Percentiles rank a stretch among this genome's conserved stretches.
phyloP scores from a whole-genome alignment of 208 protist genomes.

The Trichomonas vaginalis region DNA sequence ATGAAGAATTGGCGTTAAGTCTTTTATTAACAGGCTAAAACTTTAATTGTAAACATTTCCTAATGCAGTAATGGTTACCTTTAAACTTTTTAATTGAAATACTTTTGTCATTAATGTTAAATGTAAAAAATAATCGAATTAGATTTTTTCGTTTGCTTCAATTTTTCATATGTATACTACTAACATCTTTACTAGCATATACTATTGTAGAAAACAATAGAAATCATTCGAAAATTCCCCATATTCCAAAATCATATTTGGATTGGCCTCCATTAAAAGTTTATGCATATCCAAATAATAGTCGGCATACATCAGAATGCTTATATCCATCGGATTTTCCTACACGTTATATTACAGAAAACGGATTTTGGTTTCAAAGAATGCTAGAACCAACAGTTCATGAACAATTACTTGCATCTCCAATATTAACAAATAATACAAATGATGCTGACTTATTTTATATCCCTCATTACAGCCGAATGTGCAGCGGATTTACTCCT shows the following conservation, averaged over 20 bases:
- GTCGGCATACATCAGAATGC: neutral
- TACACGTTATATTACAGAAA: neutral
- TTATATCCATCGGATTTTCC: neutral
- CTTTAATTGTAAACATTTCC: neutral
- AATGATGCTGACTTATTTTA: neutral
- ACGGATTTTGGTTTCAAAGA: neutral
- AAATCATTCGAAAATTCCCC: neutral
- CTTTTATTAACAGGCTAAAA: neutral
- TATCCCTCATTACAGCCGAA: neutral
- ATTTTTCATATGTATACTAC: too few species aligned
- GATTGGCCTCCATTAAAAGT: neutral
- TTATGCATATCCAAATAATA: neutral
- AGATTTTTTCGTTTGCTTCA: neutral
- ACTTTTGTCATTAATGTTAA: neutral
- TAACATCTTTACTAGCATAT: neutral
- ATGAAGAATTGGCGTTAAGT: neutral
- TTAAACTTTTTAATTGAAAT: too few species aligned
- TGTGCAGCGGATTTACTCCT: neutral
- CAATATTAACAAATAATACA: neutral
- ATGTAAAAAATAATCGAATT: neutral
- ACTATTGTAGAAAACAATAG: neutral
- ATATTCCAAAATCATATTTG: neutral
- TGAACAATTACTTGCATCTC: neutral
- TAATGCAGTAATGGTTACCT: neutral
- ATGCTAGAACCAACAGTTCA: slow-evolving; percentile 3